A percentile compares a stretch with the other conserved stretches of the same genome.
These are phyloP conservation scores for Magnaporthiopsis rhizophila DNA, from an alignment of 2,329 filamentous ascomycete species.

Conservation along the genomic window DNA sequence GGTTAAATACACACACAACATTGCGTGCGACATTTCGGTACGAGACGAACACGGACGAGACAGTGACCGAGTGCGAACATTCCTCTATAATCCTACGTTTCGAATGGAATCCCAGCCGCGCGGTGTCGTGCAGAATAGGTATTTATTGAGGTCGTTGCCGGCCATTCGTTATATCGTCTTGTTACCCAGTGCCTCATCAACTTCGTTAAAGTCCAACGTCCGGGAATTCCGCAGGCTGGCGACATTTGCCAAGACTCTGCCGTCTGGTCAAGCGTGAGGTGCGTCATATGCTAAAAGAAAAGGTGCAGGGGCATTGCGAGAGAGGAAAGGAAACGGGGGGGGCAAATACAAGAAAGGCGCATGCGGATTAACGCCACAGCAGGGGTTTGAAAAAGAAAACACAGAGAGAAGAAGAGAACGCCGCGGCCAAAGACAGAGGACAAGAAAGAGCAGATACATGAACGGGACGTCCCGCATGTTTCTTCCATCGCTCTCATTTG, in stretches of 20 bases:
- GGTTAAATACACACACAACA: background rate
- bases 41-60: background rate
- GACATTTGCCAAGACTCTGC: constrained; percentile 2
- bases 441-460: background rate
- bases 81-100: background rate
- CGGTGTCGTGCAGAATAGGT: background rate
- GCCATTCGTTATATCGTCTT: constrained; percentile 16
- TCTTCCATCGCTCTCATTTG: constrained; percentile 40
- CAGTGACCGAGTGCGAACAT: background rate
- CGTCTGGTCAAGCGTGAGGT: constrained; percentile 8
- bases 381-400: background rate
- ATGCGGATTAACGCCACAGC: background rate
- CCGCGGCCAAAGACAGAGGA: background rate
- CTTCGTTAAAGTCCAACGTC: constrained; percentile 4
- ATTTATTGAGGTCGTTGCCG: constrained; percentile 18
- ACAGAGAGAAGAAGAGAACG: background rate
- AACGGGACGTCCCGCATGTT: background rate
- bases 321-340: background rate
- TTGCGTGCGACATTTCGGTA: background rate
- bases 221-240: background rate
- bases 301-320: background rate
- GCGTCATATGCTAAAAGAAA: background rate
- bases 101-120: too few relatives aligned
- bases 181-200: constrained; percentile 11
- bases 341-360: background rate